A percentile compares a stretch with the other conserved stretches of the same genome.
Evolutionary conservation across 1,284 basidiomycete genomes (phyloP).

Genomic region (Fomitopsis schrenkii): DNA sequence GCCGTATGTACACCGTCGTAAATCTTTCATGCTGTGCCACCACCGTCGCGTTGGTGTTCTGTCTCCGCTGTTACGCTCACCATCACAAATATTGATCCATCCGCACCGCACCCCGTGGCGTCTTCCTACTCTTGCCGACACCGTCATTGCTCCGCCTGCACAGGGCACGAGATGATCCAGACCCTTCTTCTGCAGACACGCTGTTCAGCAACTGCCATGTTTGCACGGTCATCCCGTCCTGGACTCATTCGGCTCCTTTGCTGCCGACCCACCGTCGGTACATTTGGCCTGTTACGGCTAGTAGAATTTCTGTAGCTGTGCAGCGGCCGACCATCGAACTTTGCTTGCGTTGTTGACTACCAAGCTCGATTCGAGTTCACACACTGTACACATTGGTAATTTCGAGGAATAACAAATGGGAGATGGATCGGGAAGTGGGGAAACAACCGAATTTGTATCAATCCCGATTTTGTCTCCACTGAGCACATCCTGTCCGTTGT

Average conservation of each 20-base stretch:
- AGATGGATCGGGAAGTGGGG: conserved; percentile 1
- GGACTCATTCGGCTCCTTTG: background rate
- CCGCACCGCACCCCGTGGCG: background rate
- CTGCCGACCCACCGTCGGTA: background rate
- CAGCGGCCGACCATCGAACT: background rate
- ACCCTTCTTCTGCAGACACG: background rate
- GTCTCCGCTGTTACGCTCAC: background rate
- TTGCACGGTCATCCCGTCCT: background rate
- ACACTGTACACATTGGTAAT: background rate
- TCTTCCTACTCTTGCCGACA: background rate
- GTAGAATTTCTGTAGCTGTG: background rate
- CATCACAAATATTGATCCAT: background rate
- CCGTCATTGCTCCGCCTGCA: background rate
- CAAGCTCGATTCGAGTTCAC: background rate
- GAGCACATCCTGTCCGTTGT: background rate
- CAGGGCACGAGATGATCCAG: background rate
- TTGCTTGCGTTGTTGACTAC: background rate
- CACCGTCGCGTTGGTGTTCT: background rate
- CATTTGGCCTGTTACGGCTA: background rate
- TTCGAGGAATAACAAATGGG: background rate
- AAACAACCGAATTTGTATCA: background rate
- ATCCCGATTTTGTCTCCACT: background rate
- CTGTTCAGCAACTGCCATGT: background rate
- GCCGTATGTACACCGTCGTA: background rate
- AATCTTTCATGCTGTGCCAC: background rate